Conservation (phyloP, 2,329 filamentous ascomycete genomes). For the Penicillium sp. region DNA sequence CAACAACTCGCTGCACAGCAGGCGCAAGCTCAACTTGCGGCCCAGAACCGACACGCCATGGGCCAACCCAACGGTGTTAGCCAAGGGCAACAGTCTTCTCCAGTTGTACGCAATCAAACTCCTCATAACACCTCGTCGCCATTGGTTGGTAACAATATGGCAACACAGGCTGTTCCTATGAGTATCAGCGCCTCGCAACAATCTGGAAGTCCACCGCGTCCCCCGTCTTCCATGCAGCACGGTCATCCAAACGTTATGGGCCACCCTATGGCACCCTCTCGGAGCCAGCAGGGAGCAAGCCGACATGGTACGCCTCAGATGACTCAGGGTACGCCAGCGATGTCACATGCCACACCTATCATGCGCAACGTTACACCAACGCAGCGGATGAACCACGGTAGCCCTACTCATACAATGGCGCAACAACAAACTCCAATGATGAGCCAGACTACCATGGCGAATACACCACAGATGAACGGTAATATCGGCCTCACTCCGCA, state of each 20-base stretch:
- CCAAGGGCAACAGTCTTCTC: conserved; percentile 52
- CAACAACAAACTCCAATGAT: conserved; percentile 50
- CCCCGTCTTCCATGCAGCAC: conserved; percentile 52
- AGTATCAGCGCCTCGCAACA: conserved; percentile 50
- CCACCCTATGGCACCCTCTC: conserved; percentile 50
- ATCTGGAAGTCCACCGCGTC: conserved; percentile 51
- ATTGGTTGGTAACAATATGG: conserved; percentile 44
- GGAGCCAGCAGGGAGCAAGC: conserved; percentile 52
- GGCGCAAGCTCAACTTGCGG: conserved; percentile 48
- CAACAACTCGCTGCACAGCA: conserved; percentile 51
- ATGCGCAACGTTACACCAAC: conserved; percentile 53
- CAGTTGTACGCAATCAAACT: conserved; percentile 52
- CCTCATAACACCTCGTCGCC: conserved; percentile 52
- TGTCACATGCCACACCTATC: conserved; percentile 52
- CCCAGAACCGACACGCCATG: conserved; percentile 58
- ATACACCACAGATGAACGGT: conserved; percentile 44
- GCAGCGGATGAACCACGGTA: conserved; percentile 52
- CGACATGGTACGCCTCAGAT: conserved; percentile 55
- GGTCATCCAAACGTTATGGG: conserved; percentile 50
- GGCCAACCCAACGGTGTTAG: conserved; percentile 46
- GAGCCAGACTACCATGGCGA: conserved; percentile 45
- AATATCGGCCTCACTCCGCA: conserved; percentile 45
- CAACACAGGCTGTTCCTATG: conserved; percentile 49
- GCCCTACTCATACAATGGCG: conserved; percentile 48
- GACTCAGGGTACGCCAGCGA: conserved; percentile 50